Conservation (phyloP, 2,329 filamentous ascomycete species). For the Biscogniauxia marginata region DNA sequence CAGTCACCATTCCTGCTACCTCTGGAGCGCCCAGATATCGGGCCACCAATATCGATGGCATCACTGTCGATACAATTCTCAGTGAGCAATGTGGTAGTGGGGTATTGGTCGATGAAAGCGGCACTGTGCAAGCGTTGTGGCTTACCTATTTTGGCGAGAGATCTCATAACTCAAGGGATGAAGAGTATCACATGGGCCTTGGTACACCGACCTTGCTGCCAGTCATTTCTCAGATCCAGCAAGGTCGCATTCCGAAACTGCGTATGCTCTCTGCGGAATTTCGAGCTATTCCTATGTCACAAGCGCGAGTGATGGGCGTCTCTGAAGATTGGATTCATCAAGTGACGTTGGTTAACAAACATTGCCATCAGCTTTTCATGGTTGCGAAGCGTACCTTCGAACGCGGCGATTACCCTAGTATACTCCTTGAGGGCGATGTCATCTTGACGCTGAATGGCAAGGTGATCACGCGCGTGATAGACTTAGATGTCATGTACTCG, state of each 20-base stretch:
- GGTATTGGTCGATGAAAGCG: conserved; percentile 84
- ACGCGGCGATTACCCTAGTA: conserved; percentile 47
- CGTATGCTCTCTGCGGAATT: conserved; percentile 94
- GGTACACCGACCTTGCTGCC: conserved; percentile 85
- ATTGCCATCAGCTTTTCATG: conserved; percentile 97
- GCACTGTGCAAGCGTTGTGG: conserved; percentile 93
- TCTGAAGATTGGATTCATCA: conserved; percentile 93
- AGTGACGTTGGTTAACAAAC: conserved; percentile 83
- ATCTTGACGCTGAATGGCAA: conserved; percentile 88
- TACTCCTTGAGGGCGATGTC: conserved; percentile 86
- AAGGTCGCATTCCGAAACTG: conserved; percentile 74
- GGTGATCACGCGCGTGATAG: conserved; percentile 87
- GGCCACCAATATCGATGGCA: conserved; percentile 93
- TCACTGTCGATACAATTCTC: conserved; percentile 92
- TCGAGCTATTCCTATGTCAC: conserved; percentile 92
- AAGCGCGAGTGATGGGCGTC: conserved; percentile 95
- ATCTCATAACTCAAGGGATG: conserved; percentile 77
- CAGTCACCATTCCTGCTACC: conserved; percentile 93
- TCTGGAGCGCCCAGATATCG: conserved; percentile 88
- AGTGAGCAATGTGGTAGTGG: conserved; percentile 92
- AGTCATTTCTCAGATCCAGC: conserved; percentile 82
- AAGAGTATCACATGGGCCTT: conserved; percentile 94
- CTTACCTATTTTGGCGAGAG: conserved; percentile 94
- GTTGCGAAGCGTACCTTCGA: conserved; percentile 84
- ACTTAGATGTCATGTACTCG: conserved; percentile 96